Percentiles rank a stretch among this genome's conserved stretches.
These are phyloP conservation scores for Taphrina wiesneri DNA, from an alignment of 1,139 yeast genomes.

Conservation along the genomic window DNA sequence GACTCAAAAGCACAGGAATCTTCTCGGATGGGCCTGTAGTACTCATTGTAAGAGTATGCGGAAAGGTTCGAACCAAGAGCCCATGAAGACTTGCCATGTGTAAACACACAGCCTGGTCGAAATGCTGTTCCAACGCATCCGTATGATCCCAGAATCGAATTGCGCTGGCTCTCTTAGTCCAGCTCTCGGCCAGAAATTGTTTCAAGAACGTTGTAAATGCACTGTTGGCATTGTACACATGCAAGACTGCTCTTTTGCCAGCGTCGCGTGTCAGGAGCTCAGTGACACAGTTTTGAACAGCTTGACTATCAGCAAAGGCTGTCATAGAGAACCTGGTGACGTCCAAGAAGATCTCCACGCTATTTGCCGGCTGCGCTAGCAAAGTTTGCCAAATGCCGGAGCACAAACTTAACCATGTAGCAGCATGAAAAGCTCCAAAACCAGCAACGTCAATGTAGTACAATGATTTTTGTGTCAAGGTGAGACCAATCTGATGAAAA, in stretches of 20 bases:
- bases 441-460: background rate
- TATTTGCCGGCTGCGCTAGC: background rate
- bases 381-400: background rate
- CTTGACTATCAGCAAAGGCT: background rate
- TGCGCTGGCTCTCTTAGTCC: background rate
- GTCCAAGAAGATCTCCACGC: background rate
- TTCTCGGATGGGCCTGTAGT: background rate
- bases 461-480: background rate
- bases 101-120: slow-evolving; percentile 6
- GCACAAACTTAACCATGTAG: slow-evolving; percentile 2
- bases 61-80: background rate
- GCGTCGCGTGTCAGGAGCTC: background rate
- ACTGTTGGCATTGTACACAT: slow-evolving; percentile 7
- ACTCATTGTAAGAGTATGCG: background rate
- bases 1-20: background rate
- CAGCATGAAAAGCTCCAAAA: slow-evolving; percentile 1
- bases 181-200: background rate
- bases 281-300: background rate
- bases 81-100: background rate
- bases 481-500: background rate
- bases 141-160: slow-evolving; percentile 2
- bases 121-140: background rate
- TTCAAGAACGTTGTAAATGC: background rate
- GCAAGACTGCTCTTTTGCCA: background rate
- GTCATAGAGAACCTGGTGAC: background rate